Evolutionary conservation across 2,329 filamentous ascomycete genomes (phyloP).

Genomic region (Ustulina deusta): DNA sequence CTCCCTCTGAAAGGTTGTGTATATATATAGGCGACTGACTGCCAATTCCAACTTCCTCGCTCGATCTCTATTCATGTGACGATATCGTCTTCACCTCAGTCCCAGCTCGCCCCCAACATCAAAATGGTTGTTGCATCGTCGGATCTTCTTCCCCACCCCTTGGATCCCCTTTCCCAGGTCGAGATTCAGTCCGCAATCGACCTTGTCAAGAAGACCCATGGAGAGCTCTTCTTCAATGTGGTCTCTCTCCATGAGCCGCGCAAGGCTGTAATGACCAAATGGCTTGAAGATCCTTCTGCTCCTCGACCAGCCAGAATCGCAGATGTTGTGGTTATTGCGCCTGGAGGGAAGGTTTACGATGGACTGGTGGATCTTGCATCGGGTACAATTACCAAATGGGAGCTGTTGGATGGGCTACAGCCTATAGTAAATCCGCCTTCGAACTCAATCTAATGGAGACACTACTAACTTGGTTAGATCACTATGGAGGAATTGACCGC

Average conservation of each 20-base stretch:
- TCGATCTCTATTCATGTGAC: background rate
- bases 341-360: slow-evolving; percentile 84
- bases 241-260: slow-evolving; percentile 86
- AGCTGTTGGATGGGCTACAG: slow-evolving; percentile 79
- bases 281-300: slow-evolving; percentile 74
- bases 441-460: background rate
- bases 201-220: slow-evolving; percentile 76
- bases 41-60: background rate
- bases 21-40: background rate
- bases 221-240: slow-evolving; percentile 84
- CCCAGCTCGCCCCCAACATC: background rate
- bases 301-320: slow-evolving; percentile 78
- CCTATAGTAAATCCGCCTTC: slow-evolving; percentile 70
- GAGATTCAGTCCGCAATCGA: slow-evolving; percentile 81
- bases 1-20: background rate
- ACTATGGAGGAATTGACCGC: slow-evolving; percentile 89
- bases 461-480: slow-evolving; percentile 64
- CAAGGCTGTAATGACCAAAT: slow-evolving; percentile 84
- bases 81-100: background rate
- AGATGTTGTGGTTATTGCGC: slow-evolving; percentile 84
- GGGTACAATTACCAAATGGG: slow-evolving; percentile 78
- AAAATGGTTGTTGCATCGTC: slow-evolving; percentile 44
- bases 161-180: slow-evolving; percentile 78
- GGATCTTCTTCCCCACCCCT: slow-evolving; percentile 66
- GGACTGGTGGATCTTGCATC: slow-evolving; percentile 80